These are phyloP conservation scores for Colletotrichum cuscutae DNA, from an alignment of 2,329 filamentous ascomycete species.

Conservation along the genomic window DNA sequence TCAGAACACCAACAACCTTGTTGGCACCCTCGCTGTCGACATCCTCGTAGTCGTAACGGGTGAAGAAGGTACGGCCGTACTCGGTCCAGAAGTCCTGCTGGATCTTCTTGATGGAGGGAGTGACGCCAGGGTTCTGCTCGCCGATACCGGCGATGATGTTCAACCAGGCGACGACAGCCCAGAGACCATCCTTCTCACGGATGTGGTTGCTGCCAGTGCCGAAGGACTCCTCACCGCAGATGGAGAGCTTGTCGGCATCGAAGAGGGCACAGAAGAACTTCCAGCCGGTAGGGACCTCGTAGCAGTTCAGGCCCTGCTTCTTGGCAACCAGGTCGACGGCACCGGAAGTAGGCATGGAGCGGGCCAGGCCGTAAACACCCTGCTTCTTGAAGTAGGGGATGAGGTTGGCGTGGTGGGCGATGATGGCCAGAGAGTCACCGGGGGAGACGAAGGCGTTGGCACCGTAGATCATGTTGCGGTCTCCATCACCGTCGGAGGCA, in stretches of 20 bases:
- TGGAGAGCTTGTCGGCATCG: conserved; percentile 94
- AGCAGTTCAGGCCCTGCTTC: conserved; percentile 89
- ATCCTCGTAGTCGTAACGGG: conserved; percentile 97
- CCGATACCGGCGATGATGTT: conserved; percentile 98
- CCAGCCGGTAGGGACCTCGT: conserved; percentile 99
- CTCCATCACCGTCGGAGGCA: conserved; percentile 95
- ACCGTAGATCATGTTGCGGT: conserved; percentile 99
- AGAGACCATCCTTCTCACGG: conserved; percentile 97
- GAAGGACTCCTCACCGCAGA: conserved; percentile 98
- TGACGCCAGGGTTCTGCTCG: conserved; percentile 80
- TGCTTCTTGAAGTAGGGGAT: conserved; percentile 99
- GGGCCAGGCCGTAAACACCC: conserved; percentile 92
- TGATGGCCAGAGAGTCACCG: conserved; percentile 97
- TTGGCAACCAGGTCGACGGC: conserved; percentile 96
- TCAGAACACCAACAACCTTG: conserved; percentile 86
- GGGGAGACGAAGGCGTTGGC: conserved; percentile 96
- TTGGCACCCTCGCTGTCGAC: conserved; percentile 91
- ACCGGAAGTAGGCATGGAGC: conserved; percentile 97
- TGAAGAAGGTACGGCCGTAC: conserved; percentile 99
- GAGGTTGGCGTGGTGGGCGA: conserved; percentile 93
- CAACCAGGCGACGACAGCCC: conserved; percentile 97
- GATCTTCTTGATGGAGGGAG: conserved; percentile 93
- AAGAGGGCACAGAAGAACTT: conserved; percentile 99
- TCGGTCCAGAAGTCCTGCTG: conserved; percentile 97
- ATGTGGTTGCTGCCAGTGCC: conserved; percentile 99